Conservation (phyloP, 1,284 basidiomycete genomes). For the Cutaneotrichosporon cavernicola region DNA sequence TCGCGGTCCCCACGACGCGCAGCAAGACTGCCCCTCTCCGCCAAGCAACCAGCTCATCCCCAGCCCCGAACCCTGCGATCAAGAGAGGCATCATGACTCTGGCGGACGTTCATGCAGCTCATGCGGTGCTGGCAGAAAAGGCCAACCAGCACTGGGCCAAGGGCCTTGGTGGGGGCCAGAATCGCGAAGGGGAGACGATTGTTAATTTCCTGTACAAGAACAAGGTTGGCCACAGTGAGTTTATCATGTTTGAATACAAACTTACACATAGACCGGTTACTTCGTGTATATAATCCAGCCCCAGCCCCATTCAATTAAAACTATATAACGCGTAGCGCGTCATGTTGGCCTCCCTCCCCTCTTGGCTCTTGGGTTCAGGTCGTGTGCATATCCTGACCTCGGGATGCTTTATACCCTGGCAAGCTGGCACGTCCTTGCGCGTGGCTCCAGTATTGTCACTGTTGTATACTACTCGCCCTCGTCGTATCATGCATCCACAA, state of each 20-base stretch:
- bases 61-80: constrained; percentile 21
- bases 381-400: not conserved
- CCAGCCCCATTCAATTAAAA: constrained; percentile 12
- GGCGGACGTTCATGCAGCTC: constrained; percentile 44
- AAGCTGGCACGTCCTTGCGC: not conserved
- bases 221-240: constrained; percentile 52
- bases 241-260: not conserved
- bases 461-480: not conserved
- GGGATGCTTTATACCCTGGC: not conserved
- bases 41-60: constrained; percentile 28
- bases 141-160: constrained; percentile 51
- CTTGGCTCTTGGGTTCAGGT: not conserved
- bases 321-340: not conserved
- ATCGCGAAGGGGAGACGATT: constrained; percentile 51
- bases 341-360: not conserved
- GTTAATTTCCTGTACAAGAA: constrained; percentile 53
- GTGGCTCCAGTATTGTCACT: not conserved
- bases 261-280: constrained; percentile 35
- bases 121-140: constrained; percentile 47
- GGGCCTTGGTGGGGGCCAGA: constrained; percentile 50
- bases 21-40: constrained; percentile 44
- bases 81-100: constrained; percentile 47
- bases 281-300: constrained; percentile 46
- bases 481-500: not conserved
- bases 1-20: constrained; percentile 43